Base-by-base conservation (phyloP, 2,329 filamentous ascomycete species). In the Monosporascus sp. region DNA sequence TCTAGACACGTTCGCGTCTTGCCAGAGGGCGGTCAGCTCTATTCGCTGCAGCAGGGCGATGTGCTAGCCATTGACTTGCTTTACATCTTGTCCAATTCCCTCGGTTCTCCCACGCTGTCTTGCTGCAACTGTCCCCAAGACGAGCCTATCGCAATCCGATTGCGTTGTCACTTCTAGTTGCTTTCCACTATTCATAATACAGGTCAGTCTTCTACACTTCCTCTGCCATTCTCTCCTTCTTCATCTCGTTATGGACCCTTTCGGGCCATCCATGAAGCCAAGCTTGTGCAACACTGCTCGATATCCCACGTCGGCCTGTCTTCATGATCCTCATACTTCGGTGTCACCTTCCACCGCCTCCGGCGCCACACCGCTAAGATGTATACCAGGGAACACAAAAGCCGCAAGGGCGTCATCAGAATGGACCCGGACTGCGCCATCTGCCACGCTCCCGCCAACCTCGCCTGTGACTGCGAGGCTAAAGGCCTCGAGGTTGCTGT, bases 341-440 rank as follows among this genome's bases (percentile, higher is more conserved):
- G 61, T 63, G 57, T 57, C 61, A 58, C 57, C 58, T 57, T 55
- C 60, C 58, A 58, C 63, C 64, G 59, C 58, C 54, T 53, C 56
- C 63, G 64, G 61, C 63, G 63, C 62, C 60, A 60, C 58, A 59
- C 61, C 63, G 71, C 75, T 77, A 76, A 78, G 68, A 81, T 81
- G 78, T 76, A 76, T 73, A 59, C 69, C 65, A 80, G 73, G 74
- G 73, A 75, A 52, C 65, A 70, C 57, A 70, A 72, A 61, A 62
- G 66, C 63, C 72, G 74, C 63, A 80, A 78, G 70, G 67, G 58
- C 56, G 63, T 79, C 67, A 77, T 80, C 68, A 84, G 77, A 69
- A 86, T 87, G 82, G 84, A 87, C 63, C 84, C 84, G 44, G 82
- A 87, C 70, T 88, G 85, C 70, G 84, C 84, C 51, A 84, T 88